Base-by-base conservation (phyloP, 2,329 filamentous ascomycete species). In the Fusarium camptoceras region DNA sequence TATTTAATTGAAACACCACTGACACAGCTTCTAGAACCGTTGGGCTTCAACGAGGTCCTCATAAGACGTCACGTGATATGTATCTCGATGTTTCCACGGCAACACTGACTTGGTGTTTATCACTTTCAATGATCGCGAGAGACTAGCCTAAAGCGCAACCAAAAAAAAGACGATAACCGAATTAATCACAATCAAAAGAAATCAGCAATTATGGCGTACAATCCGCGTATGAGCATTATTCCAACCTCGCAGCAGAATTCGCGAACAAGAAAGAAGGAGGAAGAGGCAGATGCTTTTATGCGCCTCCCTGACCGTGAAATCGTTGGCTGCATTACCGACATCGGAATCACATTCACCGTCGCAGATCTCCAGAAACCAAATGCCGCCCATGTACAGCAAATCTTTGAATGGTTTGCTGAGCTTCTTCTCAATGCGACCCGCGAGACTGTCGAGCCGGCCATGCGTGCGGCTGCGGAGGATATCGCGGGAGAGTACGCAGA, bases 371-470 rank as follows among this genome's bases (percentile, higher is more conserved):
- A 95, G 75, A 98, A 98, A 78, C 96, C 96, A 8, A 97, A 97
- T 75, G 92, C 96, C 5, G 89, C 95, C 65, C 94, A 97, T 76
- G 94, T 98, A 56, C 96, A 99, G 81, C 94, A 96, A 85, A 94
- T 99, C 55, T 97, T 98, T 78, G 96, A 99, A 85, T 97, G 94
- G 92, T 96, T 99, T 74, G 94, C 94, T 63, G 94, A 98, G 78
- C 86, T 98, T 20, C 88, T 98, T 28, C 93, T 98, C 84, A 98
- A 97, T 82, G 91, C 93, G 57, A 98, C 94, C 37, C 92, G 94
- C 74, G 94, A 97, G 73, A 94, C 94, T 8, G 92, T 99, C 66
- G 94, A 97, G 78, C 96, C 96, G 12, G 94, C 94, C 10, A 97
- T 99, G 94, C 91, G 91, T 76, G 94, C 94, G 16, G 95, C 95